Evolutionary conservation across 2,329 filamentous ascomycete genomes (phyloP), one percentile per base, ranked within the genome.

Genomic region (Trichoderma atroviride): DNA sequence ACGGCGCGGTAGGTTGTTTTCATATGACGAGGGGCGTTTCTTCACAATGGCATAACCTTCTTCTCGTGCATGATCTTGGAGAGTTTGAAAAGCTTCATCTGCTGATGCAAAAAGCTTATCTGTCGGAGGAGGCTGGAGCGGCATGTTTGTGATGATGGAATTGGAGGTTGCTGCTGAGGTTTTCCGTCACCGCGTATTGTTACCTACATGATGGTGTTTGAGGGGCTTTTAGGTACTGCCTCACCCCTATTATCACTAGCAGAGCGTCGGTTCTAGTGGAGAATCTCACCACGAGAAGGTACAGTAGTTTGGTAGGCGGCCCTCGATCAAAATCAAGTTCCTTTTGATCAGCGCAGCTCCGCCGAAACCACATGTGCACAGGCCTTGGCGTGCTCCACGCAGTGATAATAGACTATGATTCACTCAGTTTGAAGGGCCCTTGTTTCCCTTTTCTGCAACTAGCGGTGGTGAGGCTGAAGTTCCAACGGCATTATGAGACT

Each of bases 21-120:
- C 29, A 24, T 68, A 68, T 13, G 37, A 55, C 5, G 57, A 62
- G 4, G 66, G 35, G 33, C 66, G 57, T 33, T 40, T 53, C 29
- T 53, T 62, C 14, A 68, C 66, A 13, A 68, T n/a, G 9, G 66
- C 66, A 43, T 62, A 68, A 5, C 66, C 66, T 29, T 68, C 43
- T 22, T 10, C 19, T 16, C 57, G 33, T 9, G 66, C 66, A 14
- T 68, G 66, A 6, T 10, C 13, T 33, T 68, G 66, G 14, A 61
- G 57, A 10, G 50, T 19, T 22, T 24, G 5, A n/a, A 68, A 68
- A 9, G 66, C 66, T 4, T 59, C 52, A 5, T 68, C 66, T 24
- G 60, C 37, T 11, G 57, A 37, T 27, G 31, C 13, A 14, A 55
- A 68, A 14, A 22, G 22, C 27, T 55, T 62, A 14, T 68, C 66